Base-by-base conservation (phyloP, 1,284 basidiomycete genomes). In the Cryptococcus hybrid region DNA sequence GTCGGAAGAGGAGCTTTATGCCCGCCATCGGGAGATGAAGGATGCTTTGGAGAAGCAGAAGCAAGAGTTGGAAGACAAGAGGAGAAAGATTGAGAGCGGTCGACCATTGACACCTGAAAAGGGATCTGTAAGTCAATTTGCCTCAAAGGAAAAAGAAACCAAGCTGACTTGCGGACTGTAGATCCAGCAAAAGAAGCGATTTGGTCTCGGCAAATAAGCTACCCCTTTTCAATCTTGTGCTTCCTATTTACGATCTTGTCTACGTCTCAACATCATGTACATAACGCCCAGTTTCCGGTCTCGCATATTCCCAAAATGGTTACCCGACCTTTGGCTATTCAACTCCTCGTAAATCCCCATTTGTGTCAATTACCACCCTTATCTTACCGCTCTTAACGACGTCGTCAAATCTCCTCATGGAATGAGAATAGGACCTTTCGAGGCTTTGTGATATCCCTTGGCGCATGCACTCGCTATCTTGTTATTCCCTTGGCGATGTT, bases 11-110 rank as follows among this genome's bases (percentile, higher is more conserved):
- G 93, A 97, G 81, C 84, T 98, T 13, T 98, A 98, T 74, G 90
- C 92, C 55, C 87, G 93, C 62, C 93, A 98, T 83, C 88, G 91
- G 77, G 94, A 98, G 79, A 97, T 98, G 94, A 97, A 96, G 82
- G 93, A 97, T 68, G 89, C 93, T 13, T 82, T 99, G 70, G 96
- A 99, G 81, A 98, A 95, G 82, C 95, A 99, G 79, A 86, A 92
- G 67, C 74, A 83, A 63, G 95, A 99, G 73, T 83, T 99, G 69
- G 95, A 99, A 80, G 95, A 98, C 77, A 96, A 97, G 88, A 98
- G 97, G 86, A 84, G 92, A 79, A 87, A 89, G 74, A 85, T 98
- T 77, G 95, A 98, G 82, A 89, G 86, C 68, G 94, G 93, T 49
- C 84, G 93, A 69, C 92, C 93, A 61, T 82, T 95, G 75, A 98